Conservation (phyloP, 768 basidiomycete genomes). For the Boletus reticuloceps region DNA sequence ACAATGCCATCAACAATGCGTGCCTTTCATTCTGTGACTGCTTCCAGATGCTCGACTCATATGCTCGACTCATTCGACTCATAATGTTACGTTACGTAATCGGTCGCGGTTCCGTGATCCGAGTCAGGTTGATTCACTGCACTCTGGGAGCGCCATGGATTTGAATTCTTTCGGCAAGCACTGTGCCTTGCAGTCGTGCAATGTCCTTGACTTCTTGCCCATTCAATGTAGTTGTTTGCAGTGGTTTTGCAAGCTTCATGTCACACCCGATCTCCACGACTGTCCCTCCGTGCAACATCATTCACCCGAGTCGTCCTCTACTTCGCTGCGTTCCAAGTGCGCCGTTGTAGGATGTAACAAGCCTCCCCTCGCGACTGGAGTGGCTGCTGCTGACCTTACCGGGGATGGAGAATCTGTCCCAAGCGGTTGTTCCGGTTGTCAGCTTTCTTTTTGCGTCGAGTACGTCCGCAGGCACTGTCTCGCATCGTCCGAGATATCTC, state of each 20-base stretch:
- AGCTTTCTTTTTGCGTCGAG: conserved; percentile 61
- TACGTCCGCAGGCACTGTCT: conserved; percentile 30
- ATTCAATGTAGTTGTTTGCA: conserved; percentile 60
- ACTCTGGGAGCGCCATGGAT: conserved; percentile 24
- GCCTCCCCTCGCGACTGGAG: conserved; percentile 46
- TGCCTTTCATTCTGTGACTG: no score
- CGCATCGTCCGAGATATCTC: conserved; percentile 6
- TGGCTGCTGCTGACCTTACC: conserved; percentile 19
- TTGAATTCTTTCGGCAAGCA: conserved; percentile 59
- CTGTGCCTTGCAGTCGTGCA: conserved; percentile 62
- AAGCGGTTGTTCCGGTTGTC: conserved; percentile 51
- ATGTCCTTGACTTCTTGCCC: conserved; percentile 72
- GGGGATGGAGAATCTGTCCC: background rate
- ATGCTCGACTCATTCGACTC: no score
- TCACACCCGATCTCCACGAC: conserved; percentile 54
- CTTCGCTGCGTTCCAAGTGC: conserved; percentile 46
- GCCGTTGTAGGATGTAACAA: conserved; percentile 50
- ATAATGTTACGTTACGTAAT: no score
- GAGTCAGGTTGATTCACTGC: no score
- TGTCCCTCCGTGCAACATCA: conserved; percentile 37
- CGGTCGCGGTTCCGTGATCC: no score
- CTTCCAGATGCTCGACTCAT: no score
- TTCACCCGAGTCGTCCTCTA: conserved; percentile 1
- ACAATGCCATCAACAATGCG: no score
- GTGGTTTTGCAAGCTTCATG: conserved; percentile 65